These are phyloP conservation scores for Carex littledalei DNA, from an alignment of 176 grass and related monocot genomes.

Conservation along the genomic window DNA sequence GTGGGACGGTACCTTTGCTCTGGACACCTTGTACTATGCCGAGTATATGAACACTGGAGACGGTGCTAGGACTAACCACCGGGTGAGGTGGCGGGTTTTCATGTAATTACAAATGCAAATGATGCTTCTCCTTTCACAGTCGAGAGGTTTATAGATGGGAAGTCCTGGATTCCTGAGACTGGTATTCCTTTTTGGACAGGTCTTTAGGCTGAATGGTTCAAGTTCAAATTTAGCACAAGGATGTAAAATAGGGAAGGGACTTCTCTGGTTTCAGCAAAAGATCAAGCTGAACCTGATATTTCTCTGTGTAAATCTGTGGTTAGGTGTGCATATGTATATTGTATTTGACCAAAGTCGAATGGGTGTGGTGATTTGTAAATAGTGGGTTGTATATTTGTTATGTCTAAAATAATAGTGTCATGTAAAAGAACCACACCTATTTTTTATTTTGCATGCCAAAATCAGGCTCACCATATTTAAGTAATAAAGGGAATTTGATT, in stretches of 20 bases:
- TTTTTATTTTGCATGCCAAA: background rate
- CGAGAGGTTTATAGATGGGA: background rate
- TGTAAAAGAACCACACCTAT: background rate
- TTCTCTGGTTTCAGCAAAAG: background rate
- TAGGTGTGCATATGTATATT: background rate
- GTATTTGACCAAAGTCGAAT: background rate
- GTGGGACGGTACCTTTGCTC: background rate
- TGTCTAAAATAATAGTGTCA: background rate
- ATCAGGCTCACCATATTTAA: background rate
- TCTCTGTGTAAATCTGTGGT: background rate
- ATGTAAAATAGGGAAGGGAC: background rate
- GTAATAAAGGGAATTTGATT: background rate
- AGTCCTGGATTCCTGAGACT: slow-evolving; percentile 11
- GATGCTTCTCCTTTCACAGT: slow-evolving; percentile 12
- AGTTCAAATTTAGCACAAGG: background rate
- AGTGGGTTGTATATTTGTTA: background rate
- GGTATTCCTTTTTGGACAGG: slow-evolving; percentile 3
- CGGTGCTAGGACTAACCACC: background rate
- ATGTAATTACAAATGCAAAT: background rate
- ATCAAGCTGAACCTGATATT: background rate
- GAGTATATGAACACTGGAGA: slow-evolving; percentile 14
- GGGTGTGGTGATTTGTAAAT: background rate
- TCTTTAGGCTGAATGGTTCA: background rate
- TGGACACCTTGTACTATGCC: slow-evolving; percentile 9
- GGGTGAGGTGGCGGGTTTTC: slow-evolving; percentile 24